Conservation (phyloP, 257 asterid species). For the Hygrophila difformis region DNA sequence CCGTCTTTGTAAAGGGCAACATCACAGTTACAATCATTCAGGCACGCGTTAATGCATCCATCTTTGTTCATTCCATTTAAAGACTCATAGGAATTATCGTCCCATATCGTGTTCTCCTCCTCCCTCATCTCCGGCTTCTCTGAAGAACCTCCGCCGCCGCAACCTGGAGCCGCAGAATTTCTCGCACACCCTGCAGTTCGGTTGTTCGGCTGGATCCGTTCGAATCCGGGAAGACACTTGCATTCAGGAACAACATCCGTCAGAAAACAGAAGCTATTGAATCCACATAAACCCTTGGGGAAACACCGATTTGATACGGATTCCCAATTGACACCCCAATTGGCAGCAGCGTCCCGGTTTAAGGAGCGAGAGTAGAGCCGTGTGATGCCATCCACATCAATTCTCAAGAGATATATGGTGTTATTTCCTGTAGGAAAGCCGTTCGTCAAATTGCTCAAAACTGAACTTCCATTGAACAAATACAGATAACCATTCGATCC, state of each 20-base stretch:
- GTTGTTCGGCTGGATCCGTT: constrained; percentile 11
- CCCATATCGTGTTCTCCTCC: constrained; percentile 22
- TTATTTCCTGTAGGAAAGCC: constrained; percentile 3
- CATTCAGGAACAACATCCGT: constrained; percentile 16
- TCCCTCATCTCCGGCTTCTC: constrained; percentile 11
- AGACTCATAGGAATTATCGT: constrained; percentile 13
- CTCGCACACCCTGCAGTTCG: constrained; percentile 30
- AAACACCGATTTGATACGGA: background rate
- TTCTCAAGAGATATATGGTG: constrained; percentile 18
- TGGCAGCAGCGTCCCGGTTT: constrained; percentile 1
- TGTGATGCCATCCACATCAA: constrained; percentile 33
- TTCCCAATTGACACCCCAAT: constrained; percentile 13
- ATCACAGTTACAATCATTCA: constrained; percentile 47
- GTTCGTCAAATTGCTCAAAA: constrained; percentile 5
- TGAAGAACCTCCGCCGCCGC: constrained; percentile 12
- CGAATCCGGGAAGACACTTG: constrained; percentile 40
- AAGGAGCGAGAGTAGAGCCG: constrained; percentile 21
- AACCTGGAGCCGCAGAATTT: constrained; percentile 9
- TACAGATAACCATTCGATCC: constrained; percentile 23
- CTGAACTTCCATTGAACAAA: constrained; percentile 13
- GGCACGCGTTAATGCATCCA: constrained; percentile 29
- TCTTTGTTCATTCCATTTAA: constrained; percentile 9
- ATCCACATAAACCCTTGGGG: constrained; percentile 22
- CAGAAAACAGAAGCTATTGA: constrained; percentile 29
- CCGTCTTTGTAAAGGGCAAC: constrained; percentile 22